Conservation (phyloP, 257 asterid genomes). For the Solanum paucissectum region DNA sequence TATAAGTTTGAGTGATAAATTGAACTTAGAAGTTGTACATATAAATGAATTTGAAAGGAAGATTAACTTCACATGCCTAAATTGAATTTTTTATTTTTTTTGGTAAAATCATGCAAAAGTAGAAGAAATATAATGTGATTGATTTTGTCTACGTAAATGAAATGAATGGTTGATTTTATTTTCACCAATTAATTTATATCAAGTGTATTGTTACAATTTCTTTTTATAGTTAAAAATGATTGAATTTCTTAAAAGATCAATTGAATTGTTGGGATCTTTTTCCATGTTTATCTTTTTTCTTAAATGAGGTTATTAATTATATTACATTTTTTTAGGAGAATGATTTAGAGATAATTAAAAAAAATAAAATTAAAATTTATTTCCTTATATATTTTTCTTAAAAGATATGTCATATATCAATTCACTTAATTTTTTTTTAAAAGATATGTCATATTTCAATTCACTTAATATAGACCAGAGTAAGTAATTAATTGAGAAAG, state of each 20-base stretch:
- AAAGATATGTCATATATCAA: too few relatives aligned
- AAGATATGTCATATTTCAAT: not conserved
- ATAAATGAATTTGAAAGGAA: too few relatives aligned
- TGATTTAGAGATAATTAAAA: not conserved
- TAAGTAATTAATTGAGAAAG: too few relatives aligned
- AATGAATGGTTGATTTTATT: not conserved
- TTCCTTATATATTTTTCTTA: too few relatives aligned
- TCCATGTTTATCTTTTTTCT: too few relatives aligned
- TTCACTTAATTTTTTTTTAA: too few relatives aligned
- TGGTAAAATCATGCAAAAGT: not conserved
- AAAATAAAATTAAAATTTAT: accelerated
- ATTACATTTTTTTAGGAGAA: not conserved
- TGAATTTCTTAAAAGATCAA: too few relatives aligned
- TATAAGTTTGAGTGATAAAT: not conserved
- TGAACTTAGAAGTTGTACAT: not conserved
- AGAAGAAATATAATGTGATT: not conserved
- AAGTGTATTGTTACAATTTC: not conserved
- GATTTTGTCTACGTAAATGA: not conserved
- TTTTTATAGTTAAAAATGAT: not conserved
- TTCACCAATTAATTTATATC: not conserved
- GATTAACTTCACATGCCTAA: not conserved
- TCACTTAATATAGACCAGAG: too few relatives aligned
- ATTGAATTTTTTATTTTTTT: not conserved
- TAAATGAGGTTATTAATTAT: not conserved
- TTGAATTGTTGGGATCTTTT: not conserved